Percentiles rank a stretch among this genome's conserved stretches.
These are phyloP conservation scores for Coemansia javaensis DNA, from an alignment of 192 early-diverging fungal species.

Conservation along the genomic window DNA sequence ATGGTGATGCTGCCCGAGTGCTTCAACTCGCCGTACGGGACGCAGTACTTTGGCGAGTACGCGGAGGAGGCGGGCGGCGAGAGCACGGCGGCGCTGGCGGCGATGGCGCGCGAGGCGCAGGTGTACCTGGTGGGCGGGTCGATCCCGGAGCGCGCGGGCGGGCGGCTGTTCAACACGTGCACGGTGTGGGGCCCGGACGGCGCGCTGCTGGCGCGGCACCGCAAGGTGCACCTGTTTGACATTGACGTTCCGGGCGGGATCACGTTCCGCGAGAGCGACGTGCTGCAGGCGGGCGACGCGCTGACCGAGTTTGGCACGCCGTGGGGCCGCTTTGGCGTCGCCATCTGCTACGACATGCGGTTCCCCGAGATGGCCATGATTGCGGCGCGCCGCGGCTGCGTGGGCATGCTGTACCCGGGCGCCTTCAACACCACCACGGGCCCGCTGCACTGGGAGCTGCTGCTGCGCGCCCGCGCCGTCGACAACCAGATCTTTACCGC, in stretches of 20 bases:
- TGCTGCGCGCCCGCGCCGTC: constrained; percentile 76
- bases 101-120: constrained; percentile 81
- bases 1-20: constrained; percentile 97
- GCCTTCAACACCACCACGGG: constrained; percentile 97
- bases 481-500: constrained; percentile 94
- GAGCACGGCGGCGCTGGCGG: constrained; percentile 66
- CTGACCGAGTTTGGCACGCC: constrained; percentile 76
- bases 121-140: constrained; percentile 90
- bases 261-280: constrained; percentile 84
- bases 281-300: constrained; percentile 66
- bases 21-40: constrained; percentile 98
- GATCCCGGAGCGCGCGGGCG: constrained; percentile 73
- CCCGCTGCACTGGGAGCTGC: constrained; percentile 91
- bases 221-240: constrained; percentile 93
- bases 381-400: constrained; percentile 77
- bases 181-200: constrained; percentile 70
- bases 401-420: constrained; percentile 95
- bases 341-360: constrained; percentile 95
- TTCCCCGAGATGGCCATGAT: constrained; percentile 97
- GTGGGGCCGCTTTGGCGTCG: constrained; percentile 85
- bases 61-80: constrained; percentile 76
- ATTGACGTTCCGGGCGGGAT: constrained; percentile 94
- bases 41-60: constrained; percentile 82
- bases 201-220: constrained; percentile 59
- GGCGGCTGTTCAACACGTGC: constrained; percentile 77